Evolutionary conservation across 2,329 filamentous ascomycete genomes (phyloP).

Genomic region (Sporothrix protearum): DNA sequence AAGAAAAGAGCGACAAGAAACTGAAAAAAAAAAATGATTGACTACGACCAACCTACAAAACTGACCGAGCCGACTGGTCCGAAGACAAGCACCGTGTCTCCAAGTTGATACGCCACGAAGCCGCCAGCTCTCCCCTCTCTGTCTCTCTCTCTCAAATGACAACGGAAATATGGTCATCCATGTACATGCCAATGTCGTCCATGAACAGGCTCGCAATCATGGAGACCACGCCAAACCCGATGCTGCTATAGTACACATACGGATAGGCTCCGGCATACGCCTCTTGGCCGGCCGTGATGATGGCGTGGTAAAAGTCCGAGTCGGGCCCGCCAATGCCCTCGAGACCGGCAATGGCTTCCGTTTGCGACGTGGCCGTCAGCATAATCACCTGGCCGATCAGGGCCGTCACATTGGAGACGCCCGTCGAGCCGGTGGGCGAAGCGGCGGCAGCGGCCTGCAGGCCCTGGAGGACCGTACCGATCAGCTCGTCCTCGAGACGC

Average conservation of each 20-base stretch:
- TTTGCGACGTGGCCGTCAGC: constrained; percentile 51
- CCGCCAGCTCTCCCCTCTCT: too few relatives aligned
- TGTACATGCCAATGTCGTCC: constrained; percentile 55
- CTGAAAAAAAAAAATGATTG: not conserved
- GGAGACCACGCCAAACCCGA: constrained; percentile 55
- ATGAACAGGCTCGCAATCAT: constrained; percentile 58
- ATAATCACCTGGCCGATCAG: constrained; percentile 43
- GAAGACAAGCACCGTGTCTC: too few relatives aligned
- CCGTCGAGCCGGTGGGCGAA: not conserved
- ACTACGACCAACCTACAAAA: not conserved
- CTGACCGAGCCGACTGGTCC: too few relatives aligned
- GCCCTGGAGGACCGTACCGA: constrained; percentile 45
- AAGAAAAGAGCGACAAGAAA: not conserved
- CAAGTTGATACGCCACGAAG: too few relatives aligned
- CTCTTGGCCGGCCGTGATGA: constrained; percentile 51
- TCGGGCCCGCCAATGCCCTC: constrained; percentile 48
- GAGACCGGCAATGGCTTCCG: constrained; percentile 46
- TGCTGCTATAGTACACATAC: constrained; percentile 60
- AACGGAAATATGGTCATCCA: constrained; percentile 57
- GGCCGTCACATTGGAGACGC: constrained; percentile 18
- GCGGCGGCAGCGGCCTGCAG: constrained; percentile 42
- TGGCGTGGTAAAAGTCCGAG: constrained; percentile 38
- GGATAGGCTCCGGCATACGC: constrained; percentile 58
- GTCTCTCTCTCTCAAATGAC: constrained; percentile 39
- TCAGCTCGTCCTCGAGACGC: constrained; percentile 46